Conservation (phyloP, 2,329 filamentous ascomycete genomes). For the Tolypocladium album region DNA sequence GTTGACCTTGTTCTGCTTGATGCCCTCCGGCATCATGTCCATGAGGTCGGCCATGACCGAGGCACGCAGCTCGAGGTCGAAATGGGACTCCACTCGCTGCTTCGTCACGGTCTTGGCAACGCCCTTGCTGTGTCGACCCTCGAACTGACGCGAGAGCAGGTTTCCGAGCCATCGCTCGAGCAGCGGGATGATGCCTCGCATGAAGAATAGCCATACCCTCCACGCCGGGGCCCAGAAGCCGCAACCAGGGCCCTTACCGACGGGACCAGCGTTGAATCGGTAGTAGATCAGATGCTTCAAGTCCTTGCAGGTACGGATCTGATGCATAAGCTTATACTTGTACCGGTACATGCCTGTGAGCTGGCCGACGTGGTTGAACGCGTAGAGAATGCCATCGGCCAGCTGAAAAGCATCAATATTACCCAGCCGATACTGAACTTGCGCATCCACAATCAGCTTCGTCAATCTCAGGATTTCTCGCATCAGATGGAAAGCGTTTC, state of each 20-base stretch:
- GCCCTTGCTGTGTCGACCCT: slow-evolving; percentile 96
- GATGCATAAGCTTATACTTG: slow-evolving; percentile 99
- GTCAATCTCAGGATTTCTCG: slow-evolving; percentile 91
- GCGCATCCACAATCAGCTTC: slow-evolving; percentile 95
- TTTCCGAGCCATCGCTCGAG: slow-evolving; percentile 97
- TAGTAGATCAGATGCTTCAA: slow-evolving; percentile 99
- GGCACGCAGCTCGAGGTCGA: slow-evolving; percentile 90
- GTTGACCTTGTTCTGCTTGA: slow-evolving; percentile 99
- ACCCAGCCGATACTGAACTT: slow-evolving; percentile 92
- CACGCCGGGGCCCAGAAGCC: slow-evolving; percentile 99
- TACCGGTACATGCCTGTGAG: slow-evolving; percentile 99
- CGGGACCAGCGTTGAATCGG: slow-evolving; percentile 91
- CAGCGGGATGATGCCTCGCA: slow-evolving; percentile 94
- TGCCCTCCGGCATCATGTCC: slow-evolving; percentile 99
- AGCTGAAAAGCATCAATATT: slow-evolving; percentile 99
- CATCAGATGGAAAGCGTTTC: slow-evolving; percentile 99
- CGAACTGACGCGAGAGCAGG: slow-evolving; percentile 90
- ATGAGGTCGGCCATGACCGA: slow-evolving; percentile 98
- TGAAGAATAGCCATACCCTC: slow-evolving; percentile 99
- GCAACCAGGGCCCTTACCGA: slow-evolving; percentile 94
- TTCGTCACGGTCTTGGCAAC: slow-evolving; percentile 99
- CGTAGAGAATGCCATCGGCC: slow-evolving; percentile 96
- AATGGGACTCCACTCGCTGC: slow-evolving; percentile 97
- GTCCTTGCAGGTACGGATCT: slow-evolving; percentile 98
- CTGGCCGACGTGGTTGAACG: slow-evolving; percentile 98